Base-by-base conservation (phyloP, 768 basidiomycete genomes). In the Rhodotorula taiwanensis region DNA sequence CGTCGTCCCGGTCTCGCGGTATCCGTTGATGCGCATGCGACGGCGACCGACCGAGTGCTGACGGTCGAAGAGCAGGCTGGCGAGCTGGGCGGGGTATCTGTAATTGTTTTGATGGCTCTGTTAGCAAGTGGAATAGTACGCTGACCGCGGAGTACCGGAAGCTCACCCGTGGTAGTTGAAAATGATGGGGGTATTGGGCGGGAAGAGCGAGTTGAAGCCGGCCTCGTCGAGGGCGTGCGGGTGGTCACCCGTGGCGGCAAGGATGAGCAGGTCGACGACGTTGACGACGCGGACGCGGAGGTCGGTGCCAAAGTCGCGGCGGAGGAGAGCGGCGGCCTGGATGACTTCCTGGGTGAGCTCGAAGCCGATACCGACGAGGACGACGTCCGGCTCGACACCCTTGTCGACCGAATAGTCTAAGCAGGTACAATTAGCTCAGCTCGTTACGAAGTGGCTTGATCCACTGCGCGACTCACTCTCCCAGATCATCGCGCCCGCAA, bases 281-380 rank as follows among this genome's bases (percentile, higher is more conserved):
- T 94, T 93, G 60, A 93, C 84, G 60, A 93, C 87, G 25, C 88
- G 84, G 11, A 89, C 84, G 42, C 91, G 85, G 31, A 95, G 80
- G 14, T 80, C 80, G 4, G 87, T 84, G n/a, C 79, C 79, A 52
- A 56, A 70, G 28, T 81, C 76, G 71, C 83, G 82, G 70, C 86
- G 84, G 30, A 93, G 82, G 27, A 92, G 80, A 4, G 84, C 83
- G 1, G 88, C 86, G 1, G 91, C 90, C 4, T 88, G 86, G 72
- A 94, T 84, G 58, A 90, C 85, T 74, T 95, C 91, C 70, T 89
- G 86, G 0, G 88, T 93, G 28, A 89, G 81, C 75, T 92, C 91
- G 31, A 55, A 67, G 14, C 91, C 90, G 71, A 89, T 85, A 14
- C 89, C 89, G 42, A 89, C 88, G 27, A 94, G 80, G 50, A 91